A percentile compares a stretch with the other conserved stretches of the same genome.
These are phyloP conservation scores for Chlamydomonas sphaeroides DNA, from an alignment of 139 green algal species.

Conservation along the genomic window DNA sequence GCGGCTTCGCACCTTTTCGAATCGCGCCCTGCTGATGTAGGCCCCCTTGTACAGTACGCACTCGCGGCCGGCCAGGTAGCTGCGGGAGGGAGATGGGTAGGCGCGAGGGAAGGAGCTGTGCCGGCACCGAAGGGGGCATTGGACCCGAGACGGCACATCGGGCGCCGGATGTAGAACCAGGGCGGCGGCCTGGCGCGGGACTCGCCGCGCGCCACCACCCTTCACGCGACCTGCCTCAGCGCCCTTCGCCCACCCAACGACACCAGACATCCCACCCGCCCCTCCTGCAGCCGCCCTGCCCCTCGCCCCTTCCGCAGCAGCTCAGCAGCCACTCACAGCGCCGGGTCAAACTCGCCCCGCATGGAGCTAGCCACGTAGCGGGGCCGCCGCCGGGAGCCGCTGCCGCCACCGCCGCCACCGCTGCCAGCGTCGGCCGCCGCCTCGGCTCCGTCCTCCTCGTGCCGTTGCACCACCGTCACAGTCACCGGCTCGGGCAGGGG, in stretches of 20 bases:
- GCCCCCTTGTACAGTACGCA: conserved; percentile 9
- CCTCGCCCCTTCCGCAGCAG: too few species aligned
- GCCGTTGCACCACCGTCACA: conserved; percentile 13
- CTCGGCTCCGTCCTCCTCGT: neutral
- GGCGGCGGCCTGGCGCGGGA: too few species aligned
- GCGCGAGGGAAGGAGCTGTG: neutral
- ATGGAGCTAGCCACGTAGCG: neutral
- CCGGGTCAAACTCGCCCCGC: conserved; percentile 13
- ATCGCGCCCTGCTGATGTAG: conserved; percentile 2
- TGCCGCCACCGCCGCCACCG: neutral
- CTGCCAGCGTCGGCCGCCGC: neutral
- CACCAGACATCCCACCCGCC: too few species aligned
- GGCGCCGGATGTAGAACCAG: too few species aligned
- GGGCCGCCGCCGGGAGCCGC: neutral
- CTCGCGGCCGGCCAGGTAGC: neutral
- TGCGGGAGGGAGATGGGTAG: too few species aligned
- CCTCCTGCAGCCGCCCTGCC: too few species aligned
- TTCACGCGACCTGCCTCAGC: too few species aligned
- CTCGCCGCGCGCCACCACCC: too few species aligned
- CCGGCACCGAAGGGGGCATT: too few species aligned
- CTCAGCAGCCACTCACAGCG: neutral
- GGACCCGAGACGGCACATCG: too few species aligned
- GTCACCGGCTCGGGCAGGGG: neutral
- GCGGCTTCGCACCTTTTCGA: neutral
- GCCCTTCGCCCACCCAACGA: too few species aligned